phyloP scores from a whole-genome alignment of 2,329 filamentous ascomycete species.

The Fusarium nodosum region DNA sequence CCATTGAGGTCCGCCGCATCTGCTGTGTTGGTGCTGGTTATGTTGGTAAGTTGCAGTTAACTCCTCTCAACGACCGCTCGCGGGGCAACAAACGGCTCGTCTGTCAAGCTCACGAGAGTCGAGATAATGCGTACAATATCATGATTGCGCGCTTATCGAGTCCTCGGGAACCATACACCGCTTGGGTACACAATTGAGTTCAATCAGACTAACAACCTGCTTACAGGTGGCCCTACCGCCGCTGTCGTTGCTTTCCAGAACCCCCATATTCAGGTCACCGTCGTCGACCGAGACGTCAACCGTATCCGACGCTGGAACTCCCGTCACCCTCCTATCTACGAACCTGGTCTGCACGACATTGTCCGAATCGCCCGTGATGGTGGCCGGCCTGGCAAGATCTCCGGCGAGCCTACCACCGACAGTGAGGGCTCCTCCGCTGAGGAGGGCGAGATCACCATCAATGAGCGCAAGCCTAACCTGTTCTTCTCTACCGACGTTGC shows the following conservation, averaged over 20 bases:
- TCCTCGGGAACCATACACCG: constrained; percentile 12
- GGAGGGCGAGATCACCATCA: constrained; percentile 53
- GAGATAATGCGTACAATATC: constrained; percentile 14
- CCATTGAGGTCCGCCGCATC: constrained; percentile 67
- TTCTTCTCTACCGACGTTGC: constrained; percentile 79
- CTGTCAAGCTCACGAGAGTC: background rate
- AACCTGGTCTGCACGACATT: constrained; percentile 77
- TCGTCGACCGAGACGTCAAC: constrained; percentile 76
- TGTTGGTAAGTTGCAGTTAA: constrained; percentile 69
- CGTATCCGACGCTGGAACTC: constrained; percentile 82
- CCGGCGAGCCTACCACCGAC: constrained; percentile 55
- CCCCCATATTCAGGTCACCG: constrained; percentile 76
- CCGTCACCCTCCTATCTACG: constrained; percentile 79
- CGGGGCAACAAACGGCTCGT: constrained; percentile 3
- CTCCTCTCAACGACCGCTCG: background rate
- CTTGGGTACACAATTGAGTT: constrained; percentile 23
- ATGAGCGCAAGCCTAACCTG: constrained; percentile 72
- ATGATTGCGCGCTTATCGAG: constrained; percentile 27
- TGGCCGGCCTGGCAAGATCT: constrained; percentile 59
- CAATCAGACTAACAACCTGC: constrained; percentile 30
- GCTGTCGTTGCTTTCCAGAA: constrained; percentile 82
- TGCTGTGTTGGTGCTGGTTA: constrained; percentile 84
- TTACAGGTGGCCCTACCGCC: constrained; percentile 77
- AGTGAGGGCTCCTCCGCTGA: constrained; percentile 51
- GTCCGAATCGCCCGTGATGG: constrained; percentile 75